These are phyloP conservation scores for Cyberlindnera euphorbiae DNA, from an alignment of 805 yeast genomes.

Conservation along the genomic window DNA sequence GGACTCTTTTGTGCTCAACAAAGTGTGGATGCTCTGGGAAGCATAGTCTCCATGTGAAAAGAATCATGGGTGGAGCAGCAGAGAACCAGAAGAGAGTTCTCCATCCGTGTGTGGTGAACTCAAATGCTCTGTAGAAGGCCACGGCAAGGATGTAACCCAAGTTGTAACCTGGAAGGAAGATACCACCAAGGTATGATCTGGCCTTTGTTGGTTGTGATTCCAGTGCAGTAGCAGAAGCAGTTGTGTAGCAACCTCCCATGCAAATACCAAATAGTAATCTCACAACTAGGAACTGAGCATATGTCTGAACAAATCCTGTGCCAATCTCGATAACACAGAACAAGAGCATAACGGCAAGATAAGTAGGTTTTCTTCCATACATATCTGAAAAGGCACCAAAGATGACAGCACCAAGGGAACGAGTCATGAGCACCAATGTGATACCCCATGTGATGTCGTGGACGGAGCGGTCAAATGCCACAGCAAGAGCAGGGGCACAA, in stretches of 20 bases:
- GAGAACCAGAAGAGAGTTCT: slow-evolving; percentile 70
- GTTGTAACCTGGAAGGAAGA: slow-evolving; percentile 54
- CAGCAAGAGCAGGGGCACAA: slow-evolving; percentile 47
- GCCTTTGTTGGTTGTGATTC: slow-evolving; percentile 59
- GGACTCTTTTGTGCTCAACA: slow-evolving; percentile 28
- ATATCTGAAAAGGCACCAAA: slow-evolving; percentile 61
- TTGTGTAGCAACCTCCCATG: slow-evolving; percentile 71
- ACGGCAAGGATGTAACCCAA: slow-evolving; percentile 64
- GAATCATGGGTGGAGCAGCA: slow-evolving; percentile 58
- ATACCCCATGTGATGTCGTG: slow-evolving; percentile 67
- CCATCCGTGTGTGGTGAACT: slow-evolving; percentile 54
- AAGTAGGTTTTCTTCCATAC: slow-evolving; percentile 67
- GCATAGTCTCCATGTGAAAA: slow-evolving; percentile 51
- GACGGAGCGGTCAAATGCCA: slow-evolving; percentile 38
- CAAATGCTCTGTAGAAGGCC: slow-evolving; percentile 59
- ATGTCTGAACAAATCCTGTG: slow-evolving; percentile 60
- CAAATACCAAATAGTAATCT: slow-evolving; percentile 64
- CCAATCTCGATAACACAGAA: slow-evolving; percentile 58
- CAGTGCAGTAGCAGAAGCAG: slow-evolving; percentile 60
- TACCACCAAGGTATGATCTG: slow-evolving; percentile 59
- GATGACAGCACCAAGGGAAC: slow-evolving; percentile 62
- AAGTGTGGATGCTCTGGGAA: slow-evolving; percentile 60
- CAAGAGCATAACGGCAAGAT: slow-evolving; percentile 44
- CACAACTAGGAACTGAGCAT: slow-evolving; percentile 51
- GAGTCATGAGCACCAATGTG: slow-evolving; percentile 64